Percentiles rank a stretch among this genome's conserved stretches.
Evolutionary conservation across 805 yeast species (phyloP).

Genomic region (Ogataea nonfermentans): DNA sequence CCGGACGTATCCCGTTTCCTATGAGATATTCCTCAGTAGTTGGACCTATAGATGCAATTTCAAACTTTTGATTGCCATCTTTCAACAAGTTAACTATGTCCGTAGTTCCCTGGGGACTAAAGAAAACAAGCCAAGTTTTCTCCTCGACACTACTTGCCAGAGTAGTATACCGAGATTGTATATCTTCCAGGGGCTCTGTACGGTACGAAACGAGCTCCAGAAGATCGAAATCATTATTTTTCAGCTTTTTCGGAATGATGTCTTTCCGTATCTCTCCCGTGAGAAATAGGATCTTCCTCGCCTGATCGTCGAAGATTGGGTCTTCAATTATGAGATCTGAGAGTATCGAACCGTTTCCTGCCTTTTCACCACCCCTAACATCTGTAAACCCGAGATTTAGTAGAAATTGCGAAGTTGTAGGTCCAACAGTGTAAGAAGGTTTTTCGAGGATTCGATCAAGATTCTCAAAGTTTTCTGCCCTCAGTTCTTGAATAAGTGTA

Average conservation of each 20-base stretch:
- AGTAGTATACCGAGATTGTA: constrained; percentile 36
- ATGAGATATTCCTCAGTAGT: constrained; percentile 71
- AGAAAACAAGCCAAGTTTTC: constrained; percentile 72
- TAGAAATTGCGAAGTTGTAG: constrained; percentile 71
- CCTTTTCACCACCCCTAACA: constrained; percentile 67
- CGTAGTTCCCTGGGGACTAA: constrained; percentile 87
- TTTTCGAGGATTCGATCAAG: constrained; percentile 39
- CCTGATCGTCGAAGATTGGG: constrained; percentile 16
- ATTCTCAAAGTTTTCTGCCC: constrained; percentile 10
- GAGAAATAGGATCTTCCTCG: constrained; percentile 55
- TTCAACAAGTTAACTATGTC: constrained; percentile 48
- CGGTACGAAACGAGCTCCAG: constrained; percentile 66
- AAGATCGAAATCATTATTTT: constrained; percentile 41
- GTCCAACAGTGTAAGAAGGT: constrained; percentile 85
- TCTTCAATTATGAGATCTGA: constrained; percentile 59
- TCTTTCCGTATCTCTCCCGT: constrained; percentile 87
- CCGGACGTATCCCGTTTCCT: constrained; percentile 51
- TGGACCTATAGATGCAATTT: constrained; percentile 87
- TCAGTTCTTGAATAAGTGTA: constrained; percentile 37
- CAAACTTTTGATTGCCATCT: constrained; percentile 23
- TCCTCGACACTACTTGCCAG: constrained; percentile 14
- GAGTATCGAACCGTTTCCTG: constrained; percentile 78
- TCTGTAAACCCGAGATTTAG: constrained; percentile 59
- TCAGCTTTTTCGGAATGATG: constrained; percentile 65
- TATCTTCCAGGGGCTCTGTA: constrained; percentile 53